Conservation (phyloP, 2,329 filamentous ascomycete genomes). For the Zymoseptoria tritici region DNA sequence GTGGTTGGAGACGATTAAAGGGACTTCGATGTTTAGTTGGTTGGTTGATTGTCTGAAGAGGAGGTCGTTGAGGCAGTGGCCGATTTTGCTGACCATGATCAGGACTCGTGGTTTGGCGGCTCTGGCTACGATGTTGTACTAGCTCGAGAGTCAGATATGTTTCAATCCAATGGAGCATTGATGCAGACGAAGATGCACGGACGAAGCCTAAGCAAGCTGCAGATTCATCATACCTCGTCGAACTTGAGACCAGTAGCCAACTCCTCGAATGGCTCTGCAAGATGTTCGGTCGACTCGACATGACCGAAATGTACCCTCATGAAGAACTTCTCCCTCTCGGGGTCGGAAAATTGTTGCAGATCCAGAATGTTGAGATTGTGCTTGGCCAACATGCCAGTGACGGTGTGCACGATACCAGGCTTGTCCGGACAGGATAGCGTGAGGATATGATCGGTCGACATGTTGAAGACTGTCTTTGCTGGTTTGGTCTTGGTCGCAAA, state of each 20-base stretch:
- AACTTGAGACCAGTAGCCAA: slow-evolving; percentile 59
- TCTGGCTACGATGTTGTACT: slow-evolving; percentile 62
- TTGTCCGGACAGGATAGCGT: slow-evolving; percentile 79
- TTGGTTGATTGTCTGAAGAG: slow-evolving; percentile 70
- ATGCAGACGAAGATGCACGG: not conserved
- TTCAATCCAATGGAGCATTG: not conserved
- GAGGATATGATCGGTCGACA: slow-evolving; percentile 55
- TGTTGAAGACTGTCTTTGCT: slow-evolving; percentile 5
- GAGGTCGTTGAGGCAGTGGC: slow-evolving; percentile 76
- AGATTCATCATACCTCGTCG: slow-evolving; percentile 25
- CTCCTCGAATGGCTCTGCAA: slow-evolving; percentile 50
- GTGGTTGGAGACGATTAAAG: slow-evolving; percentile 77
- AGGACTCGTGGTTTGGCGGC: slow-evolving; percentile 66
- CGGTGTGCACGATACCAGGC: slow-evolving; percentile 76
- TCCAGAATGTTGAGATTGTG: slow-evolving; percentile 75
- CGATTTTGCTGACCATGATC: slow-evolving; percentile 87
- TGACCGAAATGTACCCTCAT: slow-evolving; percentile 81
- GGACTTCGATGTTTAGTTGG: slow-evolving; percentile 67
- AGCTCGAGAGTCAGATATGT: not conserved
- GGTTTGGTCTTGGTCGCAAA: slow-evolving; percentile 4
- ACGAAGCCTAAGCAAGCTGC: not conserved
- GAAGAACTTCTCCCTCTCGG: slow-evolving; percentile 68
- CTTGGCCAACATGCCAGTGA: slow-evolving; percentile 67
- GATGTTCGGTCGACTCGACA: slow-evolving; percentile 40
- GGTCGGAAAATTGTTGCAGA: slow-evolving; percentile 77